Evolutionary conservation across 305 asterid species (phyloP), one percentile per base, ranked within the genome.

Genomic region (Rubia occidens): DNA sequence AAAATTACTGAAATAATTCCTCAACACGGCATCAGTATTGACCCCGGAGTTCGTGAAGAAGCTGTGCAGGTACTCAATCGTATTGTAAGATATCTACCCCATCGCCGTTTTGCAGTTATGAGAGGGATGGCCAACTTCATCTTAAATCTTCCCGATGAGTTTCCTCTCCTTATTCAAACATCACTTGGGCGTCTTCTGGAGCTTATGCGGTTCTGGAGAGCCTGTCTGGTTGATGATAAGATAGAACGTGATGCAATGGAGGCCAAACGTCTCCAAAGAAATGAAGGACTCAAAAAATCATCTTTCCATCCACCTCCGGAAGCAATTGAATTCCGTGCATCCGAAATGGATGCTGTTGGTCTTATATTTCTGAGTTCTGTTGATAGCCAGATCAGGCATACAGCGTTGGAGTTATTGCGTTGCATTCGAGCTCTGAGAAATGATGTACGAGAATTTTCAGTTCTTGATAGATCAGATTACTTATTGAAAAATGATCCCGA

Each of bases 1-100:
- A 95, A 95, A 81, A 91, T 95, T 73, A 85, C 97, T 8, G 98
- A 91, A 86, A 95, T 95, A 76, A 91, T 95, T 71, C 99, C 99
- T 60, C 99, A 95, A 71, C 99, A 95, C 83, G 96, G 98, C 81
- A 95, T 95, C 71, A 91, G 99, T 74, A 95, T 91, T 65, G 99
- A 95, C 82, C 99, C 99, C 56, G 99, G 96, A 69, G 99, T 95
- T 68, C 95, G 99, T 69, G 99, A 91, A 80, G 99, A 95, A 84
- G 96, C 96, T 73, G 97, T 89, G 69, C 96, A 91, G 82, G 99
- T 95, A 53, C 87, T 95, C 77, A 95, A 89, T 80, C 88, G 98
- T 76, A 95, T 91, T 11, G 96, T 95, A 70, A 85, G 95, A 69
- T 82, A 81, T 84, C 96, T 91, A 74, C 99, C 98, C 64, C 96